Conservation (phyloP, 768 basidiomycete species). For the Kwoniella shandongensis region DNA sequence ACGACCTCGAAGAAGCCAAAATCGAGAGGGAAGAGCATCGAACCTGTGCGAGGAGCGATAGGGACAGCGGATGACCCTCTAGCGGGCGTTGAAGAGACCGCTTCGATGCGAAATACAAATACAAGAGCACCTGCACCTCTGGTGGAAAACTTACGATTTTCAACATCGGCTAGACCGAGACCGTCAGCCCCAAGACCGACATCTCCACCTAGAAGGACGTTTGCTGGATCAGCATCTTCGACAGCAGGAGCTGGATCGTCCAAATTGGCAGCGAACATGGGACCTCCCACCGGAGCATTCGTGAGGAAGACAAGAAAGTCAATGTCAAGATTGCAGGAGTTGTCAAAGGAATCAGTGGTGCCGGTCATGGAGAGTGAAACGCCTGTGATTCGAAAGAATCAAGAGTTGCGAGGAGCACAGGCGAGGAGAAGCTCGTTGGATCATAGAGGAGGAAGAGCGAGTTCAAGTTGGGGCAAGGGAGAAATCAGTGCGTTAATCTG, state of each 20-base stretch:
- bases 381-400: conserved; percentile 49
- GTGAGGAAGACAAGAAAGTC: conserved; percentile 37
- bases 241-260: conserved; percentile 9
- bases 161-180: conserved; percentile 7
- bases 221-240: background rate
- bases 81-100: conserved; percentile 15
- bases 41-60: conserved; percentile 27
- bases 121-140: background rate
- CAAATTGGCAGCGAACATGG: conserved; percentile 18
- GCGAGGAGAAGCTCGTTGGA: conserved; percentile 42
- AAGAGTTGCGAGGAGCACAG: conserved; percentile 43
- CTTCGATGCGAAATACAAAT: conserved; percentile 8
- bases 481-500: conserved; percentile 47
- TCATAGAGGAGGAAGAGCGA: conserved; percentile 46
- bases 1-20: conserved; percentile 9
- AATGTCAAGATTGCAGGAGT: conserved; percentile 21
- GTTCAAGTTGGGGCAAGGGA: conserved; percentile 46
- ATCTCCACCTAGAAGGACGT: conserved; percentile 29
- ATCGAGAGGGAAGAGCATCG: conserved; percentile 16
- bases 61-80: conserved; percentile 27
- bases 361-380: conserved; percentile 49
- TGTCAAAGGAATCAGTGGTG: conserved; percentile 36
- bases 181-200: conserved; percentile 28
- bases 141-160: conserved; percentile 29
- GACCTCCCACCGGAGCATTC: conserved; percentile 28